Evolutionary conservation across 352 stramenopile genomes (phyloP), one percentile per base, ranked within the genome.

Genomic region (Phytophthora europaea): DNA sequence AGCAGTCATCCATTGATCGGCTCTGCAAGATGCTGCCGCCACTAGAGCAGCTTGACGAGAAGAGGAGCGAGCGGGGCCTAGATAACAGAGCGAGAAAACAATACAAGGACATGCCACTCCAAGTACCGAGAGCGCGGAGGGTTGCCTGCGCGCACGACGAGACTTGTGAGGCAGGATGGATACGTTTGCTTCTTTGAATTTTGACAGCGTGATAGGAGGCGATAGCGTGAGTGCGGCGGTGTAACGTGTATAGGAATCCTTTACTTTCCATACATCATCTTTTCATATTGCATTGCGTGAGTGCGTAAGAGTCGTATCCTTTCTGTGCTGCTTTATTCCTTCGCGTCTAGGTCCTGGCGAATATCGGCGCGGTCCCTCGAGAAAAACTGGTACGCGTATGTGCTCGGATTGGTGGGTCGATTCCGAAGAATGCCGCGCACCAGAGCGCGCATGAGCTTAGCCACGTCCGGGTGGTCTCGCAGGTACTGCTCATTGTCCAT

Each of bases 401-500:
- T 81, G 36, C 72, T 88, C 3, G 78, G 60, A 43, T 94, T 84
- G 20, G 47, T 62, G 2, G 85, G 85, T 18, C 82, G 79, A 64
- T 89, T 85, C 4, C 80, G 78, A 16, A 92, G 75, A 59, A 94
- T 86, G 8, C 76, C 82, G 15, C 78, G 80, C 75, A 91, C 73
- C 36, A 92, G 68, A 23, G 85, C 80, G 6, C 83, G 83, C 72
- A 86, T 90, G 63, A 88, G 70, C 53, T 87, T 89, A 62, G 72
- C 73, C 31, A 86, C 80, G 57, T 91, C 85, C 13, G 80, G 81
- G 36, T 92, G 84, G 52, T 91, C 83, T 48, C 87, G 76, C 72
- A 92, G 68, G 61, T 92, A 92, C 59, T 91, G 84, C 70, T 94
- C 84, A 55, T 91, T 94, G 69, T 94, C 83, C 77, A 94, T 88